Evolutionary conservation across 345 rosid genomes (phyloP).

Genomic region (Salix koriyanagi): DNA sequence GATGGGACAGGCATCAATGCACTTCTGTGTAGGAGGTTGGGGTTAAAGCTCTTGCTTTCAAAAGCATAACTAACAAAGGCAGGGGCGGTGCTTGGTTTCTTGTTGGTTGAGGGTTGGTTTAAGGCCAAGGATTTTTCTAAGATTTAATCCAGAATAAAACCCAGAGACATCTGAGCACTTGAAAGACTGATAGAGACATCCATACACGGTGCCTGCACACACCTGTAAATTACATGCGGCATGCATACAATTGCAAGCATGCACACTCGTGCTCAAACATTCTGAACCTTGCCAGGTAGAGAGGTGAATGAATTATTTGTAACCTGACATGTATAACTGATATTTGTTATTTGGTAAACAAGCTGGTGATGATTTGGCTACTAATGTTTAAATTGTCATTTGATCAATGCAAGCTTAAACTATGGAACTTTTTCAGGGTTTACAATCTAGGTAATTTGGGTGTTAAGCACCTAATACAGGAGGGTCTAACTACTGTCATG

Average conservation of each 20-base stretch:
- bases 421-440: no score
- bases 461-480: no score
- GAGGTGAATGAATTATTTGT: no score
- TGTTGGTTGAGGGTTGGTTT: neutral
- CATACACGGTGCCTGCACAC: neutral
- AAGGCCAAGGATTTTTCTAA: neutral
- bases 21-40: neutral
- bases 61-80: neutral
- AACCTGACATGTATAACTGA: no score
- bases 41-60: neutral
- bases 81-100: neutral
- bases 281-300: no score
- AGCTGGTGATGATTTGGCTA: no score
- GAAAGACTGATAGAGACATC: neutral
- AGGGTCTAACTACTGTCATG: neutral
- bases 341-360: no score
- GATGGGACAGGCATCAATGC: neutral
- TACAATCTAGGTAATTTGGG: no score
- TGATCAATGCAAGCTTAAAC: no score
- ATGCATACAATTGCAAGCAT: neutral
- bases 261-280: neutral
- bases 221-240: neutral
- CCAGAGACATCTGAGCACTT: no score
- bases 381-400: no score
- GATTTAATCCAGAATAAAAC: neutral